Base-by-base conservation (phyloP, 2,329 filamentous ascomycete genomes). In the Gliomastix tumulicola region DNA sequence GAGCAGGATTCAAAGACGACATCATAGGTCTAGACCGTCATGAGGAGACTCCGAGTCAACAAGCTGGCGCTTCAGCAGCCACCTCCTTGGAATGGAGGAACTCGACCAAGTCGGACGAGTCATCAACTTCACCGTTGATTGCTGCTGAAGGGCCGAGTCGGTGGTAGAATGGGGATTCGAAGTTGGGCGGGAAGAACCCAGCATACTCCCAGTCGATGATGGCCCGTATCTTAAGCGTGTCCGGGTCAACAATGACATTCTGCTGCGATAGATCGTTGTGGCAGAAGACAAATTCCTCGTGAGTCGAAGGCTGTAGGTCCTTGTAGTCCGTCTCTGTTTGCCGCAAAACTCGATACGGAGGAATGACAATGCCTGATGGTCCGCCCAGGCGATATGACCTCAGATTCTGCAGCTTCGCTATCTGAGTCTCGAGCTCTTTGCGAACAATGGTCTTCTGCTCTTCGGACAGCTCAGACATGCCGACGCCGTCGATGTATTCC, bases 121-220 rank as follows among this genome's bases (percentile, higher is more conserved):
- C 44, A 32, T 44, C 42, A 5, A 37, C 23, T 39, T 47, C 43
- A n/a, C 25, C 38, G 17, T 40, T 28, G 20, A 39, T 42, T 12
- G 43, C 41, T 30, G 45, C 19, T 7, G 44, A 46, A 17, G 41
- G 44, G 38, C 34, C 51, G 41, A 40, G 44, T 46, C 37, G 36
- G 9, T 30, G 34, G 40, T 35, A 50, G 44, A 39, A 51, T 35
- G 30, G 38, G 40, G 17, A 39, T 30, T 46, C 48, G 44, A 40
- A 62, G 34, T 39, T 42, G 23, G 39, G 36, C n/a, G 55, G 57
- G 42, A 43, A 63, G 48, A 55, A 60, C 16, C 55, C 59, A 11
- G 51, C 53, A 41, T 57, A 59, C 38, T 65, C 59, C 59, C 59
- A 64, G 34, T 62, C 60, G n/a, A 63, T 49, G 23, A 62, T 57